Evolutionary conservation across 164 flowering plant genomes (phyloP).

Genomic region (Dillenia turbinata): DNA sequence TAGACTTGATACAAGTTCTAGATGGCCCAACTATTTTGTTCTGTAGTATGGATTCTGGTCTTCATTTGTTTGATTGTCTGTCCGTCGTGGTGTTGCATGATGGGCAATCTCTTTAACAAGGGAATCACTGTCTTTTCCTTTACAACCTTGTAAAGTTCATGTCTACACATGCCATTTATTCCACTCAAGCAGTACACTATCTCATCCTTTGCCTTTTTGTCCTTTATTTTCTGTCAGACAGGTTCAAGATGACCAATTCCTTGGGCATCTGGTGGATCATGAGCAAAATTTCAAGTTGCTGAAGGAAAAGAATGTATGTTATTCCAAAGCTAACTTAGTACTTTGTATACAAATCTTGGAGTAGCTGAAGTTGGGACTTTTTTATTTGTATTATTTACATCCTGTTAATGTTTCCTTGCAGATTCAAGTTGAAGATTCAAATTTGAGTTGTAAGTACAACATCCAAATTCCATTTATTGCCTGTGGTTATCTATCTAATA

Average conservation of each 20-base stretch:
- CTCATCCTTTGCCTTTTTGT: conserved; percentile 16
- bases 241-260: conserved; percentile 26
- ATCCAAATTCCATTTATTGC: neutral
- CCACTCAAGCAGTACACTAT: neutral
- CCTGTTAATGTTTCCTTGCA: conserved; percentile 22
- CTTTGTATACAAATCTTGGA: neutral
- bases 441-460: conserved; percentile 34
- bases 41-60: neutral
- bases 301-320: conserved; percentile 31
- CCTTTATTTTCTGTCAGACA: conserved; percentile 43
- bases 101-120: too few species aligned
- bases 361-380: neutral
- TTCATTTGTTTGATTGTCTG: neutral
- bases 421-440: conserved; percentile 30
- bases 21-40: too few species aligned
- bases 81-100: too few species aligned
- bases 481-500: too few species aligned
- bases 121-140: too few species aligned
- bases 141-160: too few species aligned
- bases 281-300: conserved; percentile 13
- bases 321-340: conserved; percentile 8
- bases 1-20: too few species aligned
- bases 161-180: too few species aligned
- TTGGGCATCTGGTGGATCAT: conserved; percentile 17
- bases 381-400: neutral